Percentiles rank a stretch among this genome's conserved stretches.
Evolutionary conservation across 73 alveolate genomes (phyloP).

Genomic region (Diophrys appendiculata): DNA sequence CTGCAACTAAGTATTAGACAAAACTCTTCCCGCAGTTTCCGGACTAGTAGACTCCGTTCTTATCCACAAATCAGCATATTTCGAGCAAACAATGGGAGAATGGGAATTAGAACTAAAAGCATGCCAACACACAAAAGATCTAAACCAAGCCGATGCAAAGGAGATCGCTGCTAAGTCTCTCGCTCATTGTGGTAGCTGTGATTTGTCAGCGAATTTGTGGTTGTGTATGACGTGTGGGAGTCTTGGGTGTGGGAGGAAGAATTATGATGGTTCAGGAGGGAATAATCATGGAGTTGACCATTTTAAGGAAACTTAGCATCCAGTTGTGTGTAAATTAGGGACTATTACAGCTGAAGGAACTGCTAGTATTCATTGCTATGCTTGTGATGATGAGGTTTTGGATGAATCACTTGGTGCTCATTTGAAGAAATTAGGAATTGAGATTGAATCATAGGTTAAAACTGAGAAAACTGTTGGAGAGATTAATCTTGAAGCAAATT

Average conservation of each 20-base stretch:
- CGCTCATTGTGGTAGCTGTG: constrained; percentile 94
- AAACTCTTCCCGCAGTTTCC: constrained; percentile 51
- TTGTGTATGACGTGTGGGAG: constrained; percentile 97
- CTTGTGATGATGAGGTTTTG: constrained; percentile 94
- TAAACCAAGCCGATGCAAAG: constrained; percentile 79
- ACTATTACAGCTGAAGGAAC: constrained; percentile 99
- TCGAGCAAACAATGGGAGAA: constrained; percentile 80
- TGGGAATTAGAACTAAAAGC: constrained; percentile 96
- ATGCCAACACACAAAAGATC: constrained; percentile 94
- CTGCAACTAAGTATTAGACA: constrained; percentile 65
- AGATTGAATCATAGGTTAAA: constrained; percentile 86
- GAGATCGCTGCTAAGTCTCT: constrained; percentile 83
- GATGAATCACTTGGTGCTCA: constrained; percentile 87
- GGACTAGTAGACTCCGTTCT: constrained; percentile 81
- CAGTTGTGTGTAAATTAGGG: constrained; percentile 98
- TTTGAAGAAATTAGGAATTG: constrained; percentile 89
- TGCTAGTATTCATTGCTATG: constrained; percentile 93
- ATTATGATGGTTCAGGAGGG: constrained; percentile 96
- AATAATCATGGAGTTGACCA: constrained; percentile 97
- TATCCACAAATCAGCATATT: constrained; percentile 87
- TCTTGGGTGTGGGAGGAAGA: constrained; percentile 98
- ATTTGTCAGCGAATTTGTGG: constrained; percentile 95
- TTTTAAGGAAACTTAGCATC: constrained; percentile 79
- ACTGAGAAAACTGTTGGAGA: constrained; percentile 99
- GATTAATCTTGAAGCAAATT: constrained; percentile 91